Evolutionary conservation across 2,329 filamentous ascomycete genomes (phyloP), one percentile per base, ranked within the genome.

Genomic region (Beauveria australis): DNA sequence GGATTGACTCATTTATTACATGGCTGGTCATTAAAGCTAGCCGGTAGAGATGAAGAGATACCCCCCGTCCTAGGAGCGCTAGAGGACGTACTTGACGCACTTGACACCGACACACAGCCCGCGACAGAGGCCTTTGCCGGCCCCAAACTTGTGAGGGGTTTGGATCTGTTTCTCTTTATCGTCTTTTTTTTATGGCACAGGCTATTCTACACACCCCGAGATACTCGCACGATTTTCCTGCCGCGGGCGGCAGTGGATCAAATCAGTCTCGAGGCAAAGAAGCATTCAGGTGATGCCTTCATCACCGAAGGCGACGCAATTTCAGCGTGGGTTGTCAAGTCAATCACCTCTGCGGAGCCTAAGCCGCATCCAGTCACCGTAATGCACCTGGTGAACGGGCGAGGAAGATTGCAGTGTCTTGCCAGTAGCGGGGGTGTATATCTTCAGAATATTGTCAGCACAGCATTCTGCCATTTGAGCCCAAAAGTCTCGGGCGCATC

Each of bases 281-380:
- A 62, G 62, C 58, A 54, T 51, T 12, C 61, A 55, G 16, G 66
- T 72, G 6, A 40, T 5, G 14, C 57, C 14, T 79, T 78, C 59
- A 55, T 80, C 43, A 78, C 74, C 61, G 75, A 78, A 28, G 71
- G 75, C 28, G 78, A 80, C 56, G 67, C 79, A 10, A 64, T 80
- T 7, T 66, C 69, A 1, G 74, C 75, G 0, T 80, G 76, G 74
- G 67, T 69, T 62, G 66, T 70, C 26, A 62, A 63, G 4, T 40
- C 62, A 9, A 60, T 69, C 24, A 57, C 59, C 26, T 28, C 60
- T 14, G 48, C 63, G 24, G 56, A 62, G 54, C 48, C 63, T 6
- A 24, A 52, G 26, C 51, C 62, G n/a, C 59, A 66, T 7, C 62
- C 68, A 9, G 63, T 66, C 12, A 61, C 68, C 1, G 46, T 69